phyloP scores from a whole-genome alignment of 2,329 filamentous ascomycete genomes.

The Tolypocladium pustulatum region DNA sequence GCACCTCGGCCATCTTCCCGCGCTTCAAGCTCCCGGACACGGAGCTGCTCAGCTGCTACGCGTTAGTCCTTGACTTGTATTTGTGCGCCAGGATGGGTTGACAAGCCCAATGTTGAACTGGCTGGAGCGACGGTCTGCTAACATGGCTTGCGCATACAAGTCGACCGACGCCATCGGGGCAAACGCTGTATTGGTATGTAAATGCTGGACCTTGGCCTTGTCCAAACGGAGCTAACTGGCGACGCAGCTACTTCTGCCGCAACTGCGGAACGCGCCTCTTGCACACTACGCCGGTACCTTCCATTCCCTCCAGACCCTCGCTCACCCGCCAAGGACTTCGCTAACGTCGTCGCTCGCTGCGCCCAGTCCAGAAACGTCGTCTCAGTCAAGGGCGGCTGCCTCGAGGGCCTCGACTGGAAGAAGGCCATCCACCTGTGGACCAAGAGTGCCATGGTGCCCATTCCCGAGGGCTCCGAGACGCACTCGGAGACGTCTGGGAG shows the following conservation, averaged over 20 bases:
- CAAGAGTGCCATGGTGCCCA: constrained; percentile 55
- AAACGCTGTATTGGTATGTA: constrained; percentile 45
- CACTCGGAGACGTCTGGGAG: constrained; percentile 41
- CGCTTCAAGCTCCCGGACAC: constrained; percentile 45
- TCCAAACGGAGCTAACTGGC: neutral
- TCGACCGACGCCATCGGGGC: constrained; percentile 45
- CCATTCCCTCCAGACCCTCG: constrained; percentile 10
- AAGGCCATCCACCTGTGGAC: constrained; percentile 58
- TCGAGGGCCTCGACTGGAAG: constrained; percentile 51
- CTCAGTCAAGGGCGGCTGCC: constrained; percentile 56
- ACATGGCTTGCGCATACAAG: constrained; percentile 18
- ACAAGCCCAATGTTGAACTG: neutral
- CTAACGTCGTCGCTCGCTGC: neutral
- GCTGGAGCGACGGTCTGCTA: neutral
- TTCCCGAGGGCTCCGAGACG: constrained; percentile 51
- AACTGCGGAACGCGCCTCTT: constrained; percentile 55
- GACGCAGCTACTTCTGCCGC: constrained; percentile 51
- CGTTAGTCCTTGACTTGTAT: constrained; percentile 27
- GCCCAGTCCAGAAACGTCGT: constrained; percentile 32
- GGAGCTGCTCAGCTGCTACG: constrained; percentile 41
- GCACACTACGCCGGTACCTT: constrained; percentile 46
- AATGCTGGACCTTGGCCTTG: neutral
- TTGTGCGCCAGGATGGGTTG: neutral
- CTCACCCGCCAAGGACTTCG: neutral
- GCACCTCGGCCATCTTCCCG: constrained; percentile 60